Evolutionary conservation across 805 yeast genomes (phyloP).

Genomic region (Candida sanyiensis): DNA sequence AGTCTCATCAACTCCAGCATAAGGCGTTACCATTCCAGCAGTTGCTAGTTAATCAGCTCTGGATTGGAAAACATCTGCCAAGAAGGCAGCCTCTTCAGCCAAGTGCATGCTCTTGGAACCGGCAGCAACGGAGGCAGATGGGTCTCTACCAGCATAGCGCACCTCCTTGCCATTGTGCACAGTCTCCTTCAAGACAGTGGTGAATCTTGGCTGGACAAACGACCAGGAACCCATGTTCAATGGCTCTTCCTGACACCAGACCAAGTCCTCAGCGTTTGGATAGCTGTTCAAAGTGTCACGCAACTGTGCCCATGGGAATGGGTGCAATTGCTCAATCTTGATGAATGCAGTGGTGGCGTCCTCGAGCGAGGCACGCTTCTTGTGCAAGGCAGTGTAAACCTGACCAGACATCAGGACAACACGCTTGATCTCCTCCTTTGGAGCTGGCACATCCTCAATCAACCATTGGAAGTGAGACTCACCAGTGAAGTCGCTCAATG

Average conservation of each 20-base stretch:
- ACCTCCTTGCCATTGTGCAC: conserved; percentile 50
- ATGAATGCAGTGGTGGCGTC: conserved; percentile 83
- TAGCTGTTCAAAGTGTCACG: conserved; percentile 76
- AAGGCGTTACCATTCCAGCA: too few relatives aligned
- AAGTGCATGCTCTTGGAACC: conserved; percentile 86
- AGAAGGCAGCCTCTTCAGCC: conserved; percentile 84
- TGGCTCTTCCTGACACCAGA: conserved; percentile 99
- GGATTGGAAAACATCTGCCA: conserved; percentile 62
- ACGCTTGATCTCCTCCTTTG: conserved; percentile 82
- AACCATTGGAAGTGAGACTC: conserved; percentile 94
- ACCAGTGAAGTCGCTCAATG: conserved; percentile 77
- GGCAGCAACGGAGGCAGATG: conserved; percentile 97
- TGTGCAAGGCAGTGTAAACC: conserved; percentile 87
- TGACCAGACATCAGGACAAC: conserved; percentile 85
- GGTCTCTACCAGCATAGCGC: conserved; percentile 96
- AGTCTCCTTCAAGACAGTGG: conserved; percentile 71
- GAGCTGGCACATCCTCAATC: conserved; percentile 77
- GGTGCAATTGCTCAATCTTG: conserved; percentile 91
- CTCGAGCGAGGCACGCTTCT: conserved; percentile 73
- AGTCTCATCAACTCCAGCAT: background rate
- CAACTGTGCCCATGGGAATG: conserved; percentile 96
- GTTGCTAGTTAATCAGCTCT: conserved; percentile 12
- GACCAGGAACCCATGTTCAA: conserved; percentile 92
- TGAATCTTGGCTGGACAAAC: conserved; percentile 76
- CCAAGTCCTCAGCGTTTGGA: conserved; percentile 80